Base-by-base conservation (phyloP, 371 early-diverging fungal genomes). In the Amoeboaphelidium protococcarum region DNA sequence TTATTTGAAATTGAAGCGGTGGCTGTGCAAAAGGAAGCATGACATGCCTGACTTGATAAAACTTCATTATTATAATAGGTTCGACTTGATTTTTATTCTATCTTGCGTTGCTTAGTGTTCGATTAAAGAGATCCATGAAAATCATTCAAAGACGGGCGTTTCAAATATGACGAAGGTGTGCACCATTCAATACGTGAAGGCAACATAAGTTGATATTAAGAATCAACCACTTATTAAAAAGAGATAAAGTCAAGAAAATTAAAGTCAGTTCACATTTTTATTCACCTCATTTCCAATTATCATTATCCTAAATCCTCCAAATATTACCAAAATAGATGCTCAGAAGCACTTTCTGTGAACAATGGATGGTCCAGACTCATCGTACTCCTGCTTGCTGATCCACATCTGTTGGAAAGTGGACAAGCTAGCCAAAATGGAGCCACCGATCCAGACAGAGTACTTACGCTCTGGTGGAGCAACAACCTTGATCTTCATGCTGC, bases 261-360 rank as follows among this genome's bases (percentile, higher is more conserved):
- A n/a, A n/a, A n/a, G n/a, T n/a, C n/a, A n/a, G 43, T 42, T 23
- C 43, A 42, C 20, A 42, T 42, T 42, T 64, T 25, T 59, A 55
- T 47, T 67, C 64, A 41, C 61, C 64, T 43, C 53, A 54, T n/a
- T n/a, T n/a, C n/a, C n/a, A n/a, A n/a, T n/a, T n/a, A n/a, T n/a
- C n/a, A n/a, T n/a, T 61, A 23, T 62, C 51, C 1, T 54, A 49
- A 31, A 54, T 23, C 57, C 53, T 45, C 50, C 22, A 47, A 21
- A 13, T 42, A 41, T 13, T 43, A 21, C 2, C 24, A 12, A 19
- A 19, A 51, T 48, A 42, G 31, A 44, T 23, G 53, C 58, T 79
- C 85, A 91, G 82, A 87, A 88, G 72, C 92, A 89, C 75, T 89
- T 92, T 72, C 91, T 78, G 73, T 94, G 95, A 56, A 94, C 95